Base-by-base conservation (phyloP, 106 monocot species). In the Triglochin maritima region DNA sequence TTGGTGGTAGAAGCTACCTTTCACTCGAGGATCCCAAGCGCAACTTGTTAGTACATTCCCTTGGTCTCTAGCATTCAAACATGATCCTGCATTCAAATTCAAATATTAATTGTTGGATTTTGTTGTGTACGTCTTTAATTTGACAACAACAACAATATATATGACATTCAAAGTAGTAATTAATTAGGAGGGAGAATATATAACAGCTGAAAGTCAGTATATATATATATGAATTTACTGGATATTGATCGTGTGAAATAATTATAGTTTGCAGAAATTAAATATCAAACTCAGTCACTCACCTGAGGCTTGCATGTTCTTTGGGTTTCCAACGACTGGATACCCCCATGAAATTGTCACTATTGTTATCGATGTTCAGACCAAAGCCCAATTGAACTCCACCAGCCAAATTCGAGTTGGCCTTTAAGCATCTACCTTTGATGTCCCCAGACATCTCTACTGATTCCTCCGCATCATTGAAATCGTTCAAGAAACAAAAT, bases 261-360 rank as follows among this genome's bases (percentile, higher is more conserved):
- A 29, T 29, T 29, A 29, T 29, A 29, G 29, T 29, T 29, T 29
- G 29, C 29, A 29, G 29, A 29, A 29, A 29, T 29, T 29, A 29
- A 29, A 29, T 29, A 29, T 29, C 29, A 29, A 29, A 2, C n/a
- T 57, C 51, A 75, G 41, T 49, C 73, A 74, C 7, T 7, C 66
- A 41, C 74, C 74, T 5, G 74, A 66, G 4, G 67, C 12, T 49
- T 75, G 74, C 12, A 75, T 17, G 49, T 60, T 17, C 46, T 54
- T 75, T 6, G 67, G 66, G 65, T 56, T 11, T 14, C 73, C 73
- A 56, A 73, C 15, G 13, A 73, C 73, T 7, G 73, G 73, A 15
- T 65, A 73, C 16, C 73, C 73, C 65, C 3, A 56, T 56, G 64
- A 73, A 73, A 29, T 29, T 29, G 29, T 0, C 29, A n/a, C 4